Percentiles rank a stretch among this genome's conserved stretches.
phyloP scores from a whole-genome alignment of 2,329 filamentous ascomycete species.

The Stenocarpella maydis region DNA sequence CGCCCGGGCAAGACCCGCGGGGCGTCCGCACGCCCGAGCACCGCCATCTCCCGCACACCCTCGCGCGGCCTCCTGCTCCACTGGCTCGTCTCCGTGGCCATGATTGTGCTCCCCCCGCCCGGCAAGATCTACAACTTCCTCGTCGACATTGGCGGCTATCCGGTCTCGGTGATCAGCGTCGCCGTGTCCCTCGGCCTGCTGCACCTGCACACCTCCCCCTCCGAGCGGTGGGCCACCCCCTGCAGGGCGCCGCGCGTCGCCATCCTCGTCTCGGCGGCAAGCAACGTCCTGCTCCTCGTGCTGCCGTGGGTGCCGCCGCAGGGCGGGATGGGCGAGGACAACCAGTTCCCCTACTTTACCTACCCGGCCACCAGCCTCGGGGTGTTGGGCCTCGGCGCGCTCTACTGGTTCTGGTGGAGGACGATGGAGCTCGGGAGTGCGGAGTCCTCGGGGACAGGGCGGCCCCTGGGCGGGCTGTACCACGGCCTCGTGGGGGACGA shows the following conservation, averaged over 20 bases:
- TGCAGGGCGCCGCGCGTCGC: constrained; percentile 43
- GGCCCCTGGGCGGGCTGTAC: not conserved
- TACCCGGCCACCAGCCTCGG: constrained; percentile 47
- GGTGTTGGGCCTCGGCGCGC: constrained; percentile 44
- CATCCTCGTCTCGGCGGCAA: constrained; percentile 43
- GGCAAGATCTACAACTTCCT: constrained; percentile 50
- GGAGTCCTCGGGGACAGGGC: not conserved
- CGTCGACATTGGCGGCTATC: constrained; percentile 49
- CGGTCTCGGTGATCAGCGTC: constrained; percentile 47
- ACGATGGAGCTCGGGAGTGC: constrained; percentile 20
- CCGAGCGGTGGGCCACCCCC: constrained; percentile 44
- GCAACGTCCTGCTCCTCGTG: constrained; percentile 46
- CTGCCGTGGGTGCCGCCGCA: constrained; percentile 48
- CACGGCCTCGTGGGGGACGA: not conserved
- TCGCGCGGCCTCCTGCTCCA: constrained; percentile 59
- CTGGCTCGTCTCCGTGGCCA: constrained; percentile 67
- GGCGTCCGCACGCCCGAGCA: not conserved
- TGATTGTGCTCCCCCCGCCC: constrained; percentile 60
- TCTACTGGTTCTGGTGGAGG: constrained; percentile 49
- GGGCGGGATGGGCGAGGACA: constrained; percentile 37
- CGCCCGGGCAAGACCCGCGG: constrained; percentile 26
- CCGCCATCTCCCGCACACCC: constrained; percentile 34
- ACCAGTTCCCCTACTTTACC: constrained; percentile 46
- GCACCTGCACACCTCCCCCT: constrained; percentile 43
- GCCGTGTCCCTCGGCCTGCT: constrained; percentile 46